Conservation (phyloP, 306 rosid species). For the Fagus crenata region DNA sequence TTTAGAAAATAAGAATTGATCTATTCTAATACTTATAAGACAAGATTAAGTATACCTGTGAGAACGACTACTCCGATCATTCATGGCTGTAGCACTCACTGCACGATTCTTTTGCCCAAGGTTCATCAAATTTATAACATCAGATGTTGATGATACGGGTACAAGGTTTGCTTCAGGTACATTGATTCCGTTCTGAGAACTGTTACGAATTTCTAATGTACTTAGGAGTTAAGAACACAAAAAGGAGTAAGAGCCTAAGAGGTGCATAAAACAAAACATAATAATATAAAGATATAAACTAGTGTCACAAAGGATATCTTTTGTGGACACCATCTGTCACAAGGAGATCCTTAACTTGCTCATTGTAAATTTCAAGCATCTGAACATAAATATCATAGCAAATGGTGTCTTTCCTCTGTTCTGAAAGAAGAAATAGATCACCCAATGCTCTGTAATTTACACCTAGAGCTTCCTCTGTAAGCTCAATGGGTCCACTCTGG, state of each 20-base stretch:
- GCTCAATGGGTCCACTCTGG: constrained; percentile 74
- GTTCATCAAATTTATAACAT: constrained; percentile 80
- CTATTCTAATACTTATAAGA: not conserved
- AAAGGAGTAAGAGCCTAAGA: constrained; percentile 21
- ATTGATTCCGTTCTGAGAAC: constrained; percentile 68
- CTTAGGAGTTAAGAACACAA: constrained; percentile 45
- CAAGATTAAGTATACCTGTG: constrained; percentile 55
- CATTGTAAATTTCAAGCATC: constrained; percentile 98
- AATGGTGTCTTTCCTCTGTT: constrained; percentile 69
- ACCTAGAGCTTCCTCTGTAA: constrained; percentile 74
- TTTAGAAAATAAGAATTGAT: not conserved
- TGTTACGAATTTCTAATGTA: constrained; percentile 83
- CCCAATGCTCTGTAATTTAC: constrained; percentile 86
- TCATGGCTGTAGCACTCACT: constrained; percentile 86
- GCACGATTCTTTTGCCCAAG: constrained; percentile 79
- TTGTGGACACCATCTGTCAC: constrained; percentile 51
- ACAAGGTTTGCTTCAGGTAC: constrained; percentile 84
- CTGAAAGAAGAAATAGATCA: constrained; percentile 75
- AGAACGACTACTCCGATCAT: constrained; percentile 89
- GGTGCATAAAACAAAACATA: constrained; percentile 6
- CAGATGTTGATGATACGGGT: constrained; percentile 74
- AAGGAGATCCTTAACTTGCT: constrained; percentile 91
- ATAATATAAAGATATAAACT: constrained; percentile 2
- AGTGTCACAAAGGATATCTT: constrained; percentile 70
- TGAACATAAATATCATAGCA: constrained; percentile 74